phyloP scores from a whole-genome alignment of 1,284 basidiomycete genomes.

The Neotropicomus parvogracilis region DNA sequence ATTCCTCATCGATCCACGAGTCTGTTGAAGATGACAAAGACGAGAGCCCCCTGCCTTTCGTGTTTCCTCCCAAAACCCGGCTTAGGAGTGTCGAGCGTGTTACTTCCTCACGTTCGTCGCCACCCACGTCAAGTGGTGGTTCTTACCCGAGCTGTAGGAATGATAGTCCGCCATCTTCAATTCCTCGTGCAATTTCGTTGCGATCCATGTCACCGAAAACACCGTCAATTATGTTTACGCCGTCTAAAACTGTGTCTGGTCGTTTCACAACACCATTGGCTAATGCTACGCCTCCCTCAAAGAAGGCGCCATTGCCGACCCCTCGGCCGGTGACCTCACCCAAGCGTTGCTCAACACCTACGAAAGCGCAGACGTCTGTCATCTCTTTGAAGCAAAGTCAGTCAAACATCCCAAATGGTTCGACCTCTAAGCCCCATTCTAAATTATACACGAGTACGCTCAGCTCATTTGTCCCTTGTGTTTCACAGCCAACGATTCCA shows the following conservation, averaged over 20 bases:
- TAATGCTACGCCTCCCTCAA: constrained; percentile 42
- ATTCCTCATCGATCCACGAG: constrained; percentile 17
- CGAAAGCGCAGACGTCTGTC: constrained; percentile 17
- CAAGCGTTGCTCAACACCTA: constrained; percentile 20
- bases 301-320: constrained; percentile 52
- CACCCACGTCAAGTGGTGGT: constrained; percentile 3
- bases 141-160: constrained; percentile 11
- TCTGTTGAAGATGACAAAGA: constrained; percentile 34
- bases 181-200: constrained; percentile 44
- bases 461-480: constrained; percentile 43
- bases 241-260: constrained; percentile 22
- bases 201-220: constrained; percentile 34
- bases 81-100: constrained; percentile 9
- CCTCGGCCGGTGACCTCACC: constrained; percentile 47
- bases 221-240: constrained; percentile 24
- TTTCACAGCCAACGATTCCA: constrained; percentile 37
- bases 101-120: constrained; percentile 23
- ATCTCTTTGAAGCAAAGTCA: constrained; percentile 30
- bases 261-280: constrained; percentile 20
- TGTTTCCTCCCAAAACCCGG: constrained; percentile 18
- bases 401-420: constrained; percentile 48
- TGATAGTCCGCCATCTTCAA: constrained; percentile 45
- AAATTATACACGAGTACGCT: constrained; percentile 48
- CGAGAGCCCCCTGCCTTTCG: constrained; percentile 24
- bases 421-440: constrained; percentile 48